These are phyloP conservation scores for Persicaria maculosa DNA, from an alignment of 148 eudicot species.

Conservation along the genomic window DNA sequence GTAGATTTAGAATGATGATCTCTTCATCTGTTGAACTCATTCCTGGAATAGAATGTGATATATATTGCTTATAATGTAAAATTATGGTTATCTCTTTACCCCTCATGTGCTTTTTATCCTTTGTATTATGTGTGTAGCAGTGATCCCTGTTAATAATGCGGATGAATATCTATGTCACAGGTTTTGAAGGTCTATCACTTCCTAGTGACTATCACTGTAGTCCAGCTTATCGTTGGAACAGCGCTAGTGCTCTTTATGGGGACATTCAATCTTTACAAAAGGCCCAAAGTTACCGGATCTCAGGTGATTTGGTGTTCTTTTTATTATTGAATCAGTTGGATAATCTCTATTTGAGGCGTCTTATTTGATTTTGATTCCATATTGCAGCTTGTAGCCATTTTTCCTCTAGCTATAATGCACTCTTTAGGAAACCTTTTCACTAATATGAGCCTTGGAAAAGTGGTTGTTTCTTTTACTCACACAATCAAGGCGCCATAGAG, in stretches of 20 bases:
- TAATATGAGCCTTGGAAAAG: conserved; percentile 92
- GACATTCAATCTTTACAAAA: conserved; percentile 63
- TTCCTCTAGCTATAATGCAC: conserved; percentile 81
- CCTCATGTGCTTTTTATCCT: neutral
- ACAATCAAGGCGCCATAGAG: conserved; percentile 62
- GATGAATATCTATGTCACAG: conserved; percentile 26
- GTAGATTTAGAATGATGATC: too few relatives aligned
- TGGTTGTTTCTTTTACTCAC: conserved; percentile 91
- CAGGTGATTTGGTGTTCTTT: conserved; percentile 42
- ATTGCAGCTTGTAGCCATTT: conserved; percentile 64
- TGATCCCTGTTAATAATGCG: conserved; percentile 4
- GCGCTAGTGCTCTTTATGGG: conserved; percentile 71
- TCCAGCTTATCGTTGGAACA: conserved; percentile 82
- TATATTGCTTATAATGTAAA: too few relatives aligned
- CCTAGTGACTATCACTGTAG: conserved; percentile 62
- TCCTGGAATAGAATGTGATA: too few relatives aligned
- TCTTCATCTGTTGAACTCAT: too few relatives aligned
- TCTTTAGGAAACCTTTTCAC: conserved; percentile 86
- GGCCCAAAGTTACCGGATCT: conserved; percentile 63
- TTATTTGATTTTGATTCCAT: conserved; percentile 7
- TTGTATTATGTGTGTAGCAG: neutral
- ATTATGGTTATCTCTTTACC: too few relatives aligned
- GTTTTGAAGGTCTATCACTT: conserved; percentile 71
- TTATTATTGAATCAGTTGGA: neutral
- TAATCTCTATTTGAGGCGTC: neutral